These are phyloP conservation scores for Euclidium syriacum DNA, from an alignment of 345 rosid species.

Conservation along the genomic window DNA sequence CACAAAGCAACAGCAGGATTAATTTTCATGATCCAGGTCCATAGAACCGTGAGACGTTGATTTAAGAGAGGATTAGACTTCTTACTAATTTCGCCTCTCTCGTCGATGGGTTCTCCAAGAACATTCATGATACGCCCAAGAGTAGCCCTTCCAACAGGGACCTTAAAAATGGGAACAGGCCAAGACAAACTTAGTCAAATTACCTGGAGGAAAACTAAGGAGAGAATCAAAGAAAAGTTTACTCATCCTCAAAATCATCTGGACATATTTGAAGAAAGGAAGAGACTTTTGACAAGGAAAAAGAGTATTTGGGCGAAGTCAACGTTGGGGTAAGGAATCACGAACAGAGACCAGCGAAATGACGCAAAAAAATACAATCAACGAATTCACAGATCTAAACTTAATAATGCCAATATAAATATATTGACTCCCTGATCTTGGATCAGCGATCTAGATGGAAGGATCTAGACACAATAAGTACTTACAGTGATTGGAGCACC, in stretches of 20 bases:
- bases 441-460: background rate
- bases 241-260: background rate
- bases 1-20: background rate
- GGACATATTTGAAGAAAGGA: background rate
- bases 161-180: constrained; percentile 28
- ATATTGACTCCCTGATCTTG: background rate
- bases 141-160: constrained; percentile 82
- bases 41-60: background rate
- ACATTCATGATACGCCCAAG: constrained; percentile 88
- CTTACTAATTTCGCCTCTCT: constrained; percentile 73
- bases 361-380: background rate
- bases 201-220: background rate
- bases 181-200: background rate
- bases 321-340: background rate
- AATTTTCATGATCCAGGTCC: background rate
- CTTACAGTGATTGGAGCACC: constrained; percentile 84
- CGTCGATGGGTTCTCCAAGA: constrained; percentile 79
- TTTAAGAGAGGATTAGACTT: background rate
- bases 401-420: background rate
- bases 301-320: background rate
- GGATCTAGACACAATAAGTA: no score
- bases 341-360: background rate
- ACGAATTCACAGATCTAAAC: background rate
- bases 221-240: background rate
- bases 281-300: background rate